Base-by-base conservation (phyloP, 1,284 basidiomycete genomes). In the Trametes polyzona region DNA sequence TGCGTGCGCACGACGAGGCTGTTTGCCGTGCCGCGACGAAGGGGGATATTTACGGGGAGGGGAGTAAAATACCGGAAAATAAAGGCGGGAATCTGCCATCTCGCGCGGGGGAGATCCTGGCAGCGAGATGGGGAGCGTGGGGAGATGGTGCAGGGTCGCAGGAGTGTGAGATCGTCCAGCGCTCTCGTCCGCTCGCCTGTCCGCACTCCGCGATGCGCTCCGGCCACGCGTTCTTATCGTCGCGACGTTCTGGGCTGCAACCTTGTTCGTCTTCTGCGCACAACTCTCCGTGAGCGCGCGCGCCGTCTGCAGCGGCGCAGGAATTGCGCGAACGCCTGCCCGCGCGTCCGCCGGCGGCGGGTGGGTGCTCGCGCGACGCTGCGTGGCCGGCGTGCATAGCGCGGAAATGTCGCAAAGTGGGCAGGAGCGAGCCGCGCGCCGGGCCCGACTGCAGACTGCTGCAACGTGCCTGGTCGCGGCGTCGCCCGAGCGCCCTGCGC, bases 131-230 rank as follows among this genome's bases (percentile, higher is more conserved):
- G 24, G 10, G 23, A 35, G 47, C 60, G 60, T 62, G 60, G 60
- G 47, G 49, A 61, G 50, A 56, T 57, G 44, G 44, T 47, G 43
- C 60, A 62, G 60, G 60, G 60, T 59, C 60, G 60, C 35, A 39
- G 27, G 47, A 3, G 42, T 57, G 60, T 62, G 60, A 36, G 60
- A 62, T 43, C 47, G 21, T 35, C 43, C 49, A 43, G 56, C 60
- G 57, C 57, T 51, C 54, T 52, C 30, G 32, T n/a, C 46, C 41
- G 42, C 39, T 53, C 53, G 52, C 57, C 43, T 49, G 51, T 53
- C 60, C 56, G 47, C 43, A 62, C 60, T 62, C 60, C 60, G 60
- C 60, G 60, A 62, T 41, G 53, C 46, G 36, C 50, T 43, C 55
- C 21, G 23, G 42, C 36, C 51, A 43, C 46, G 53, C 32, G 46